Conservation (phyloP, 2,329 filamentous ascomycete genomes). For the Chrysosporium queenslandicum region DNA sequence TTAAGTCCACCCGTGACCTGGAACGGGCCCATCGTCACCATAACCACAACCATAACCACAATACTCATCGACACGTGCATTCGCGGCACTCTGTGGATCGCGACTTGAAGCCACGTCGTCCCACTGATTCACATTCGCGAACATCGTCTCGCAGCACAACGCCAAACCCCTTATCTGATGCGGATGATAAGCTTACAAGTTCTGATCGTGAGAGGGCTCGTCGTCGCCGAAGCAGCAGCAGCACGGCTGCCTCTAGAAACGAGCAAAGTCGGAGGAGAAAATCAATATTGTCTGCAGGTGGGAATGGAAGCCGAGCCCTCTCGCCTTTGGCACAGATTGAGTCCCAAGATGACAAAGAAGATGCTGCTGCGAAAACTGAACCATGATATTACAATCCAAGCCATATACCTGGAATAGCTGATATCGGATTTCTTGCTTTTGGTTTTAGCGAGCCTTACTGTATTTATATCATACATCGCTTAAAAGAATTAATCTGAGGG, state of each 20-base stretch:
- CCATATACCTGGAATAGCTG: background rate
- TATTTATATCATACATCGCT: conserved; percentile 4
- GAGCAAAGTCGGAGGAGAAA: conserved; percentile 19
- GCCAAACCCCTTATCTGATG: conserved; percentile 26
- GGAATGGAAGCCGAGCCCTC: conserved; percentile 6
- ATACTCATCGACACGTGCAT: conserved; percentile 16
- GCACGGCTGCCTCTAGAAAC: conserved; percentile 24
- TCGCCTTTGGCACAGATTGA: conserved; percentile 16
- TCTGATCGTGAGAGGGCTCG: conserved; percentile 26
- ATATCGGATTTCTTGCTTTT: background rate
- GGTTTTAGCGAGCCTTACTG: background rate
- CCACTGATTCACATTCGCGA: conserved; percentile 32
- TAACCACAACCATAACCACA: conserved; percentile 21
- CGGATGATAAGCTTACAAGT: conserved; percentile 31
- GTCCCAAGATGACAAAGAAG: conserved; percentile 1
- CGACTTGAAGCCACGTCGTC: conserved; percentile 10
- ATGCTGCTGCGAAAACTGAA: background rate
- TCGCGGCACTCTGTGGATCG: conserved; percentile 13
- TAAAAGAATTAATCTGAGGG: background rate
- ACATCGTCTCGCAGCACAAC: conserved; percentile 36
- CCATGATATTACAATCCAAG: background rate
- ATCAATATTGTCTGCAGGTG: conserved; percentile 5
- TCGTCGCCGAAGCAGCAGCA: conserved; percentile 30
- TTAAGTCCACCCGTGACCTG: conserved; percentile 16
- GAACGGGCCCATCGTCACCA: conserved; percentile 24